phyloP scores from a whole-genome alignment of 1,284 basidiomycete genomes.

The Puccinia brachypodii region DNA sequence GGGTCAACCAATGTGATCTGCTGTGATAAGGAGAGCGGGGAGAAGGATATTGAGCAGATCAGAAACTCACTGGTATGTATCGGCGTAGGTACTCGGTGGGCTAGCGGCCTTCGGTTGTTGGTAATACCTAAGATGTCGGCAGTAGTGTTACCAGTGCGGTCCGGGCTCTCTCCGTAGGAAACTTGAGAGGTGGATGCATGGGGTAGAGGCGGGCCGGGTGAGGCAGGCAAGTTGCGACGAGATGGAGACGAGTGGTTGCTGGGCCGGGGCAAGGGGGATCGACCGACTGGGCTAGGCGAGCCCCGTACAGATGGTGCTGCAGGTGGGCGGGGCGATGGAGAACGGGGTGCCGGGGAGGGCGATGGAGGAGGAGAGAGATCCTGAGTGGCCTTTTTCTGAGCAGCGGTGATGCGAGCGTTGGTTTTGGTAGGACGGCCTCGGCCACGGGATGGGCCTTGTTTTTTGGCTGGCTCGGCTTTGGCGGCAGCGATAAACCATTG shows the following conservation, averaged over 20 bases:
- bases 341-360: background rate
- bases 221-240: background rate
- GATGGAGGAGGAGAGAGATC: background rate
- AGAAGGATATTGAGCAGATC: background rate
- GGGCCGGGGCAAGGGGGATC: background rate
- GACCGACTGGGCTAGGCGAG: background rate
- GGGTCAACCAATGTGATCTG: background rate
- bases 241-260: background rate
- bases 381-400: background rate
- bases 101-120: background rate
- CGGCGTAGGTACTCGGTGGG: background rate
- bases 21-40: background rate
- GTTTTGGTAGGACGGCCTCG: constrained; percentile 21
- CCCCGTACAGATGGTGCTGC: background rate
- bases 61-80: background rate
- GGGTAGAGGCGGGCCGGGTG: background rate
- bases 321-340: background rate
- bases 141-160: background rate
- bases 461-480: background rate
- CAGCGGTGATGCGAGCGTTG: background rate
- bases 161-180: no score
- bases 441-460: background rate
- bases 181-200: background rate
- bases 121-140: background rate
- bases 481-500: constrained; percentile 36